Conservation (phyloP, 768 basidiomycete species). For the Boletus sensibilis region DNA sequence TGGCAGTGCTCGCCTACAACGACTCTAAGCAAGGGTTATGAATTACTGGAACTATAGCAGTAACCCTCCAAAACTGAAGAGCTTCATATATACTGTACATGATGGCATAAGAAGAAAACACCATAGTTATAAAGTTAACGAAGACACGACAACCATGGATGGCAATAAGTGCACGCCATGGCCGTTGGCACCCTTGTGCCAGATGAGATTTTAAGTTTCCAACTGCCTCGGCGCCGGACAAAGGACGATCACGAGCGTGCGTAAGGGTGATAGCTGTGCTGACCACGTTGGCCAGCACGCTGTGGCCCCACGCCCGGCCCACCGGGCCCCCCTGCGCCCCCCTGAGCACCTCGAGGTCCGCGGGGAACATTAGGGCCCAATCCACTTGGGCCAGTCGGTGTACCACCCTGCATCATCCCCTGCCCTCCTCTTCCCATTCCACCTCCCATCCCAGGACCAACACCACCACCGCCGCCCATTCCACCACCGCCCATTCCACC, state of each 20-base stretch:
- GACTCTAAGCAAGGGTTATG: neutral
- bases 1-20: too few relatives aligned
- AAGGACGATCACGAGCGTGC: conserved; percentile 49
- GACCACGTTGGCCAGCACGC: conserved; percentile 65
- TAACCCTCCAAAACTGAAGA: neutral
- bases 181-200: conserved; percentile 2
- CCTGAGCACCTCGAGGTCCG: conserved; percentile 59
- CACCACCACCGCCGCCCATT: conserved; percentile 39
- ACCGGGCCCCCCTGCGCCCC: conserved; percentile 49
- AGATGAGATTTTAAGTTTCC: conserved; percentile 15
- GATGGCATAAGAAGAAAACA: neutral
- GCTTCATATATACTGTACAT: conserved; percentile 1
- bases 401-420: conserved; percentile 39
- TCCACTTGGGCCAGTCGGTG: conserved; percentile 37
- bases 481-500: conserved; percentile 34
- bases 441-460: conserved; percentile 39
- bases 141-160: conserved; percentile 6
- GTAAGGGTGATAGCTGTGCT: conserved; percentile 84
- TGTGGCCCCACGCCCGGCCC: conserved; percentile 68
- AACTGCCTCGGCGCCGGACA: neutral
- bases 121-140: conserved; percentile 19
- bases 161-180: conserved; percentile 6
- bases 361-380: conserved; percentile 62
- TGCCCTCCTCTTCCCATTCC: conserved; percentile 43
- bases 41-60: too few relatives aligned